Conservation (phyloP, 2,329 filamentous ascomycete species). For the Dactylellina parvicollis region DNA sequence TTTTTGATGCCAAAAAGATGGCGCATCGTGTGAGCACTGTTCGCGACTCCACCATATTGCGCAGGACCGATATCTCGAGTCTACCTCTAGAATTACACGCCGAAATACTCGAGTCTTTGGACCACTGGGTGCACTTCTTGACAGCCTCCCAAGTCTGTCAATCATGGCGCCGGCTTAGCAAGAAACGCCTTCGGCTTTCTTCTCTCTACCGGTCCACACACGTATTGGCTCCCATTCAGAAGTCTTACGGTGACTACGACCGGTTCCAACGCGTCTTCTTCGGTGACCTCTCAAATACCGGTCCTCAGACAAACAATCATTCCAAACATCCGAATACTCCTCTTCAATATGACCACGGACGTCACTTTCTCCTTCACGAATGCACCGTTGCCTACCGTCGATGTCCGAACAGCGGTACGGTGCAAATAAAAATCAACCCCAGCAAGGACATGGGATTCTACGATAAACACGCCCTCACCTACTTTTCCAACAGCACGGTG, state of each 20-base stretch:
- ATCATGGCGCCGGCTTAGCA: conserved; percentile 17
- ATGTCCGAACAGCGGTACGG: background rate
- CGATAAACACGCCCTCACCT: background rate
- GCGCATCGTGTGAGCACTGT: conserved; percentile 3
- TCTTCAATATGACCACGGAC: background rate
- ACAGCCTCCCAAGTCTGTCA: conserved; percentile 33
- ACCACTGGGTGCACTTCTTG: conserved; percentile 16
- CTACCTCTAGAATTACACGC: conserved; percentile 24
- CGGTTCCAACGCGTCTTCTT: conserved; percentile 4
- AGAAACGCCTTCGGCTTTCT: conserved; percentile 1
- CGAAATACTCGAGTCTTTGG: conserved; percentile 11
- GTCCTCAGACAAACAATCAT: no score
- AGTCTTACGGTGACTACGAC: background rate
- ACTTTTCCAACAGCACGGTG: background rate
- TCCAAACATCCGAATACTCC: no score
- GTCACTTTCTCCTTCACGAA: conserved; percentile 26
- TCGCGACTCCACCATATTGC: background rate
- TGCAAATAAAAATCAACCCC: conserved; percentile 14
- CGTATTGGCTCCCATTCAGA: background rate
- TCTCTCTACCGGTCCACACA: conserved; percentile 4
- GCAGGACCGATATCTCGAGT: conserved; percentile 16
- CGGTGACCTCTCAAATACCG: background rate
- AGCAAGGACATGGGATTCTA: conserved; percentile 17
- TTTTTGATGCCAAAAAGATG: background rate
- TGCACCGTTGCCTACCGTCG: conserved; percentile 31